A percentile compares a stretch with the other conserved stretches of the same genome.
phyloP scores from a whole-genome alignment of 805 yeast species.

The Yamadazyma philogaea region DNA sequence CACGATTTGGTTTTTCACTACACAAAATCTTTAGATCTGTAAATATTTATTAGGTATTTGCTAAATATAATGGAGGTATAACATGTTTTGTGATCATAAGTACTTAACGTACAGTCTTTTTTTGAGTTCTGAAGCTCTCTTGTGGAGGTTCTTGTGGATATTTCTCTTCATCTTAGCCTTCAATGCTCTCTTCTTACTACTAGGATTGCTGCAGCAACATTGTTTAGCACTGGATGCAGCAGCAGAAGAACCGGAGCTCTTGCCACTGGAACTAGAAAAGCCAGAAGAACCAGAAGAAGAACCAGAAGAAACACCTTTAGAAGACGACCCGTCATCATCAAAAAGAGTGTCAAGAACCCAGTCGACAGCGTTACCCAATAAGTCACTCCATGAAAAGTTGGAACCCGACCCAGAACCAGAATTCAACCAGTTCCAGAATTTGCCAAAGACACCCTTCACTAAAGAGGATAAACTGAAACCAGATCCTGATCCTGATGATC shows the following conservation, averaged over 20 bases:
- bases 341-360: conserved; percentile 19
- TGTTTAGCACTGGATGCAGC: conserved; percentile 7
- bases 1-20: too few species aligned
- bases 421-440: conserved; percentile 13
- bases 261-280: conserved; percentile 5
- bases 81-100: conserved; percentile 10
- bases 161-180: conserved; percentile 18
- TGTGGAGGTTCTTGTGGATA: conserved; percentile 16
- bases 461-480: conserved; percentile 2
- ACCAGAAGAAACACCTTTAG: conserved; percentile 10
- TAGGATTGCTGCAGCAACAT: conserved; percentile 12
- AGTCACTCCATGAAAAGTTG: conserved; percentile 8
- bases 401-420: conserved; percentile 4
- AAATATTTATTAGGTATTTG: conserved; percentile 4
- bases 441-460: conserved; percentile 7
- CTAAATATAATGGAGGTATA: conserved; percentile 11
- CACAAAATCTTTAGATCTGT: neutral
- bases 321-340: conserved; percentile 19
- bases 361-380: conserved; percentile 15
- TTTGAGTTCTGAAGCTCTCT: conserved; percentile 14
- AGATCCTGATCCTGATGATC: conserved; percentile 4
- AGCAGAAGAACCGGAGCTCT: conserved; percentile 3
- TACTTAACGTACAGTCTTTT: conserved; percentile 13
- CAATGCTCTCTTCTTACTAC: conserved; percentile 16
- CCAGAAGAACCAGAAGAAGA: conserved; percentile 7